Evolutionary conservation across 306 rosid genomes (phyloP).

Genomic region (barrel medic (Medicago truncatula)): DNA sequence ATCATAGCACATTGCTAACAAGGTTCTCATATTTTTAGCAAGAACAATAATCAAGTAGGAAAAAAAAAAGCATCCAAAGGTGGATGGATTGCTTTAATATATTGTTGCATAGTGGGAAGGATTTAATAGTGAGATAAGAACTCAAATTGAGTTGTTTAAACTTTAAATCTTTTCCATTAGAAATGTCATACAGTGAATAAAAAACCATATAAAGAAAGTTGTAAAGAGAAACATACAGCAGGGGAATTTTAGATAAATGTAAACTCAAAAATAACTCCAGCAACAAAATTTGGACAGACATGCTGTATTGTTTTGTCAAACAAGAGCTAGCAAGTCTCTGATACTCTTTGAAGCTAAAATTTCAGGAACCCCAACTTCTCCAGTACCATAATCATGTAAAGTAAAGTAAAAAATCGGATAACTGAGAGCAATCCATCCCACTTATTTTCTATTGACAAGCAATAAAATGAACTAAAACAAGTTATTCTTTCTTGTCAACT

Average conservation of each 20-base stretch:
- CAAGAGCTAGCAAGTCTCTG: constrained; percentile 5
- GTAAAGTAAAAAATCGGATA: constrained; percentile 15
- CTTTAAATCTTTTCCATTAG: background rate
- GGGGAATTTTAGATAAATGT: background rate
- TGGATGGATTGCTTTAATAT: background rate
- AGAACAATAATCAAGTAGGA: background rate
- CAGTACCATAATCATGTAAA: constrained; percentile 36
- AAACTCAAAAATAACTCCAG: constrained; percentile 11
- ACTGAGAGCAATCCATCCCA: constrained; percentile 24
- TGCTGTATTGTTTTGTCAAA: constrained; percentile 28
- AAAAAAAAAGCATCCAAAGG: background rate
- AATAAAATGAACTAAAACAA: constrained; percentile 9
- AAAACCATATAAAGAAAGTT: background rate
- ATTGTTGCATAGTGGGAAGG: background rate
- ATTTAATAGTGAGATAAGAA: constrained; percentile 1
- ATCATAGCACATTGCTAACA: no score
- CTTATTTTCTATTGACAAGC: constrained; percentile 39
- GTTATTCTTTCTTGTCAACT: constrained; percentile 43
- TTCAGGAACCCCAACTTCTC: constrained; percentile 17
- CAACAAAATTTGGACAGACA: constrained; percentile 32
- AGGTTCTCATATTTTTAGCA: no score
- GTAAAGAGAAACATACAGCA: constrained; percentile 13
- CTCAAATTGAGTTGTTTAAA: background rate
- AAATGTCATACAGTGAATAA: background rate
- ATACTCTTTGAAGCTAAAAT: constrained; percentile 32